Evolutionary conservation across 768 basidiomycete genomes (phyloP), one percentile per base, ranked within the genome.

Genomic region (Termitomyces sp.): DNA sequence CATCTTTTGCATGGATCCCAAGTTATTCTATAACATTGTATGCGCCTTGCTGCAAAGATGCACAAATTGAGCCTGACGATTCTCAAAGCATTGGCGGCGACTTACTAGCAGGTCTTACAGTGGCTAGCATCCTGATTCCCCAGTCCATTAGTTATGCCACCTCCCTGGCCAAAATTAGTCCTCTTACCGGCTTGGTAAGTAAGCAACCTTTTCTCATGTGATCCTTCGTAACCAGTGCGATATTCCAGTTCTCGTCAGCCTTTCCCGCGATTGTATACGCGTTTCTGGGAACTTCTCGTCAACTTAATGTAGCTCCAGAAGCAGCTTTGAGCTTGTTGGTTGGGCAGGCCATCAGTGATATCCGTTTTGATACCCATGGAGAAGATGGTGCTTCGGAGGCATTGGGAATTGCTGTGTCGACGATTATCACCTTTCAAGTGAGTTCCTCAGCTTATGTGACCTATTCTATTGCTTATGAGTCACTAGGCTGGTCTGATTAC

Each of bases 141-240:
- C 87, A 91, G 68, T 90, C 91, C 1, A 89, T 97, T 67, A 92
- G 90, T 67, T 97, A 98, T 65, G 95, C 92, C 8, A 84, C 89
- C 3, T 88, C 92, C 0, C 74, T 98, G 11, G 93, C 94, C 17
- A 84, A 90, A 60, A 73, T 97, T 40, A 88, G 83, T 58, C 93
- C 94, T 12, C 80, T 91, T 2, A 81, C 91, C 43, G 95, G 95
- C 48, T 72, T 98, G 65, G 90, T 91, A 64, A 60, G 88, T 72
- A 14, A 40, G 21, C 6, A 22, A n/a, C 28, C 22, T 28, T 14
- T 2, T 5, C 17, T 4, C 56, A 21, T 51, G 26, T 42, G 17
- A 38, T 45, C 19, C 34, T 37, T 21, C 30, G 34, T 19, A 34
- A 45, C 51, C 22, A 44, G 45, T 14, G 41, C 15, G 45, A 15